These are phyloP conservation scores for Aspergillus uvarum DNA, from an alignment of 2,329 filamentous ascomycete species.

Conservation along the genomic window DNA sequence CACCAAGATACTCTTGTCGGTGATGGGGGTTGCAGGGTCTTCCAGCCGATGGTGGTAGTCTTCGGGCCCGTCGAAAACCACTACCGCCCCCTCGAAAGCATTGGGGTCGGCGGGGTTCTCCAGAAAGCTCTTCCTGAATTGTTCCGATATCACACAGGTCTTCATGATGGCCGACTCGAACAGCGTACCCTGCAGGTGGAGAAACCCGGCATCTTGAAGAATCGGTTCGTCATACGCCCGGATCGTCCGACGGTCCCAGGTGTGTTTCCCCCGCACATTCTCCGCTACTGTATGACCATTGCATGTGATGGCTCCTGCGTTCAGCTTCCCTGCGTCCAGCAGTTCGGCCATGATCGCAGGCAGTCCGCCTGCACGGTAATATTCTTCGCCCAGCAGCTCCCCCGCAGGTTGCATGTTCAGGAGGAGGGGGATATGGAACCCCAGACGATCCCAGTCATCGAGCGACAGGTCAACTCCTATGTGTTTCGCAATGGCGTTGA, in stretches of 20 bases:
- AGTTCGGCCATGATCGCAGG: conserved; percentile 56
- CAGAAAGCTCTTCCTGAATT: conserved; percentile 49
- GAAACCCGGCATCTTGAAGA: conserved; percentile 52
- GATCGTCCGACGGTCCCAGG: conserved; percentile 54
- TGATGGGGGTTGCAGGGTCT: conserved; percentile 38
- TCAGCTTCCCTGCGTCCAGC: conserved; percentile 49
- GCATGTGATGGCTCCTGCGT: conserved; percentile 46
- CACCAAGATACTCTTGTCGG: conserved; percentile 47
- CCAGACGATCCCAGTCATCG: conserved; percentile 56
- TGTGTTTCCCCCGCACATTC: conserved; percentile 47
- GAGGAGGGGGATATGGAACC: conserved; percentile 52
- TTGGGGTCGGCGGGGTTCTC: conserved; percentile 48
- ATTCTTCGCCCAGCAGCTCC: conserved; percentile 55
- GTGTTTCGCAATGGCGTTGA: conserved; percentile 56
- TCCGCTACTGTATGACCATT: conserved; percentile 49
- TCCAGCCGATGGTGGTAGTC: conserved; percentile 50
- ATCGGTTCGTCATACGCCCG: conserved; percentile 47
- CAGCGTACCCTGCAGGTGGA: conserved; percentile 50
- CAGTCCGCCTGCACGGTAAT: conserved; percentile 54
- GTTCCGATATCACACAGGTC: conserved; percentile 50
- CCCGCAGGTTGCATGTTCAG: conserved; percentile 58
- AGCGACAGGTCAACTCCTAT: conserved; percentile 52
- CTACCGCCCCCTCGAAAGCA: conserved; percentile 50
- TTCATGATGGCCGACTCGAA: conserved; percentile 57
- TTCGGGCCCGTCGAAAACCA: conserved; percentile 54